These are phyloP conservation scores for Bipolaris bicolor DNA, from an alignment of 2,329 filamentous ascomycete genomes.

Conservation along the genomic window DNA sequence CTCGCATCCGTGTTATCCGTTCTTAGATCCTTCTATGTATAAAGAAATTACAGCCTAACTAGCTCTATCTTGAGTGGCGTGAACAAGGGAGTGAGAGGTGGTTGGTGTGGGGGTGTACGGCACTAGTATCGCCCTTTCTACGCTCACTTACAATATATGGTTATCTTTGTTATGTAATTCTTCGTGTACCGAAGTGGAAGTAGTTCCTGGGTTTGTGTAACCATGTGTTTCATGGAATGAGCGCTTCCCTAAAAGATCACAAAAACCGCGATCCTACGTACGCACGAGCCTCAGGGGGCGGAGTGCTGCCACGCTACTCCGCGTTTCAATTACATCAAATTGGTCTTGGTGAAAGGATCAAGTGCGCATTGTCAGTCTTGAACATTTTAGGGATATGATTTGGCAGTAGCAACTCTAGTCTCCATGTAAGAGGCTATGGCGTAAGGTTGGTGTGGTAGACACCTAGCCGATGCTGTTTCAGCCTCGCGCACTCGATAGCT, in stretches of 20 bases:
- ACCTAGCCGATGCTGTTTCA: neutral
- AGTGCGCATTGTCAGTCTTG: neutral
- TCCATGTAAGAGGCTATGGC: neutral
- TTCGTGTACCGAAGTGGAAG: neutral
- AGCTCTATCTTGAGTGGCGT: too few relatives aligned
- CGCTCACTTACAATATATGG: neutral
- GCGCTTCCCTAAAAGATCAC: constrained; percentile 2
- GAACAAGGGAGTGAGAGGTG: neutral
- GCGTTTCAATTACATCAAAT: neutral
- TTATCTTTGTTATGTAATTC: neutral
- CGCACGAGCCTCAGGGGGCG: neutral
- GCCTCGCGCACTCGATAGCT: neutral
- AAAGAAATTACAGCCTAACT: neutral
- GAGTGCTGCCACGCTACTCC: neutral
- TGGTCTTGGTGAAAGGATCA: neutral
- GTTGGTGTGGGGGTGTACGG: neutral
- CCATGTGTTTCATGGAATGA: neutral
- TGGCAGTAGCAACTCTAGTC: neutral
- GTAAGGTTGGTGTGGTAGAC: neutral
- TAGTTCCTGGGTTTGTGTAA: neutral
- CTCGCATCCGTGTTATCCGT: neutral
- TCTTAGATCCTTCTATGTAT: neutral
- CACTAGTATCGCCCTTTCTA: neutral
- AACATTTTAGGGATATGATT: neutral
- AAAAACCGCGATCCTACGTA: neutral